Conservation (phyloP, 139 green algal genomes). For the Coccomyxa sp. region DNA sequence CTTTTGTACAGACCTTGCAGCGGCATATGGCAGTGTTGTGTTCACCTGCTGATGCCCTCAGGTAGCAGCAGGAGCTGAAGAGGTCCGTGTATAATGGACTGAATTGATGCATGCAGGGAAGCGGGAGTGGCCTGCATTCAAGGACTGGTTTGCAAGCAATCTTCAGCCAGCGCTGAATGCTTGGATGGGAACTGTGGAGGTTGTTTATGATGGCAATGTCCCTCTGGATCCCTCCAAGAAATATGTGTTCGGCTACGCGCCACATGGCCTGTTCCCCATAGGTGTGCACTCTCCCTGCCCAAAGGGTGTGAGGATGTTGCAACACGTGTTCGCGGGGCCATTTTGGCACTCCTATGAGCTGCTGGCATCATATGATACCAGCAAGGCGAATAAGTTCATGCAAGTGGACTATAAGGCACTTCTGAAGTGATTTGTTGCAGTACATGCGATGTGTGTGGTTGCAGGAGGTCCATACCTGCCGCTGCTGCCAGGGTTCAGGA, state of each 20-base stretch:
- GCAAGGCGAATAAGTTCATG: too few species aligned
- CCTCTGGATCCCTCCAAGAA: constrained; percentile 20
- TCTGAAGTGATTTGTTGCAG: too few species aligned
- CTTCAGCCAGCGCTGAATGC: constrained; percentile 46
- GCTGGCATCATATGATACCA: too few species aligned
- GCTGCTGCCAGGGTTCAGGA: constrained; percentile 48
- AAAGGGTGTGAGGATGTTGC: not conserved
- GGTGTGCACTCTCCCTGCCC: constrained; percentile 15
- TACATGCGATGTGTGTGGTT: not conserved
- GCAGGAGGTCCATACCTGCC: constrained; percentile 67
- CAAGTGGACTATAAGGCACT: too few species aligned
- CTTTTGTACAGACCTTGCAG: too few species aligned
- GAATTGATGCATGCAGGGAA: constrained; percentile 43
- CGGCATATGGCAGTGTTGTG: too few species aligned
- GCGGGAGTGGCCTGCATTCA: constrained; percentile 56
- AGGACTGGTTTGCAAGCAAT: constrained; percentile 49
- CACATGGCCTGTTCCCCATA: constrained; percentile 78
- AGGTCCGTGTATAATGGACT: too few species aligned
- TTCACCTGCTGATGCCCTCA: too few species aligned
- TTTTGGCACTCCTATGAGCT: not conserved
- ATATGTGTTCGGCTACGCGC: constrained; percentile 75
- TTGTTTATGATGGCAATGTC: constrained; percentile 33
- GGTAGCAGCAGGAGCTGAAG: too few species aligned
- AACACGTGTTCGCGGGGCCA: not conserved
- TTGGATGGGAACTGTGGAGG: constrained; percentile 61